Evolutionary conservation across 2,329 filamentous ascomycete genomes (phyloP).

Genomic region (Colletotrichum brevisporum): DNA sequence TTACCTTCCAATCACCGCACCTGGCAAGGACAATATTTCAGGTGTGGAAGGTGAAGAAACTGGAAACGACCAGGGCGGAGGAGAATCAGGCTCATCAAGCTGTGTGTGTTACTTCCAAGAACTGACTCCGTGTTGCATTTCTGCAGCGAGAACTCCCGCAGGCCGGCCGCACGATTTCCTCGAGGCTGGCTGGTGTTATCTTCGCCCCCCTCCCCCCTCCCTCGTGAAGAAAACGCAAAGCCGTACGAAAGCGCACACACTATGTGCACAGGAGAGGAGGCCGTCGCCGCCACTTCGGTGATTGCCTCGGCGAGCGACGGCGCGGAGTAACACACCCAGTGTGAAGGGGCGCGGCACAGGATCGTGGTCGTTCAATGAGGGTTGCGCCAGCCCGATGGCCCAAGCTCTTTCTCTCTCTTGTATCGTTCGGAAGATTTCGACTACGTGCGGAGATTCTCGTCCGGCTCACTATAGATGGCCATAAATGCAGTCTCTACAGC

Average conservation of each 20-base stretch:
- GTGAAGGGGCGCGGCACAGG: not conserved
- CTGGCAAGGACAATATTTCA: not conserved
- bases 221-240: no score
- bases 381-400: constrained; percentile 6
- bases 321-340: not conserved
- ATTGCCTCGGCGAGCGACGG: not conserved
- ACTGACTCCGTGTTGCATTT: not conserved
- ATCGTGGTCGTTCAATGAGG: not conserved
- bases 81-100: not conserved
- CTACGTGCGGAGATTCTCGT: not conserved
- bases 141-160: no score
- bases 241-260: no score
- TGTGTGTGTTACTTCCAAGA: not conserved
- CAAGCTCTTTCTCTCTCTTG: constrained; percentile 23
- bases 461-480: no score
- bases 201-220: no score
- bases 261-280: no score
- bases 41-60: not conserved
- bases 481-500: not conserved
- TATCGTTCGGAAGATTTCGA: not conserved
- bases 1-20: not conserved
- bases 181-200: no score
- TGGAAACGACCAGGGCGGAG: not conserved
- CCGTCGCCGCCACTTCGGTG: not conserved
- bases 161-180: no score